phyloP scores from a whole-genome alignment of 768 basidiomycete genomes.

The Auriscalpium vulgare region DNA sequence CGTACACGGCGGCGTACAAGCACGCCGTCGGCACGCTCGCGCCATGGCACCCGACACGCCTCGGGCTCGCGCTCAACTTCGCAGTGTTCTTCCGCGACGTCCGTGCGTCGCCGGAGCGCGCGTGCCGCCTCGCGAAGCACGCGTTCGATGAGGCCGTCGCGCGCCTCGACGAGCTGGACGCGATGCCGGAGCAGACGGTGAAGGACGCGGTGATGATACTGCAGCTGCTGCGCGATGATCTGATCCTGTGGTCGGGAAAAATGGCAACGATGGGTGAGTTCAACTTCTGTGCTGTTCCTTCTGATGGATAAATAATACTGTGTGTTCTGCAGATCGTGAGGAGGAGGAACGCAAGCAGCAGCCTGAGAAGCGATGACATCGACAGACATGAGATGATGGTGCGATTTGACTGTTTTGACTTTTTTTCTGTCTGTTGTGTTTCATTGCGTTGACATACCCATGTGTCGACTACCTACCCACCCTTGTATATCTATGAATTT shows the following conservation, averaged over 20 bases:
- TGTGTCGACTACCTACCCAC: too few species aligned
- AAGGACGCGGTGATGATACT: conserved; percentile 80
- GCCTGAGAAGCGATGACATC: too few species aligned
- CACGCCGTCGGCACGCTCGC: conserved; percentile 70
- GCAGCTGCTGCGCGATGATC: conserved; percentile 77
- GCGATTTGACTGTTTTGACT: too few species aligned
- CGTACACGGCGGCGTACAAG: conserved; percentile 81
- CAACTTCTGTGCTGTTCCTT: too few species aligned
- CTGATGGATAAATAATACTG: too few species aligned
- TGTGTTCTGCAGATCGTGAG: too few species aligned
- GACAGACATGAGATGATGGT: too few species aligned
- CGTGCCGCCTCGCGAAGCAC: conserved; percentile 84
- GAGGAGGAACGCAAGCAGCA: too few species aligned
- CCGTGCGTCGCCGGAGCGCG: conserved; percentile 74
- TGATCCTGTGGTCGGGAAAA: conserved; percentile 80
- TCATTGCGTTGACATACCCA: too few species aligned
- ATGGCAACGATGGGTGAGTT: conserved; percentile 38
- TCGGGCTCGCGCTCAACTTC: conserved; percentile 87
- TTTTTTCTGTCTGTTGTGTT: too few species aligned
- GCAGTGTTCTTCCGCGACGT: conserved; percentile 93
- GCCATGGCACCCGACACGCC: conserved; percentile 75
- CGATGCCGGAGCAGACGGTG: conserved; percentile 39
- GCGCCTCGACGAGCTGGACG: conserved; percentile 14
- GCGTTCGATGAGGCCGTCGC: conserved; percentile 87
- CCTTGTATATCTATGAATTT: too few species aligned